A percentile compares a stretch with the other conserved stretches of the same genome.
Evolutionary conservation across 768 basidiomycete genomes (phyloP).

Genomic region (Hygrocybe coccinea): DNA sequence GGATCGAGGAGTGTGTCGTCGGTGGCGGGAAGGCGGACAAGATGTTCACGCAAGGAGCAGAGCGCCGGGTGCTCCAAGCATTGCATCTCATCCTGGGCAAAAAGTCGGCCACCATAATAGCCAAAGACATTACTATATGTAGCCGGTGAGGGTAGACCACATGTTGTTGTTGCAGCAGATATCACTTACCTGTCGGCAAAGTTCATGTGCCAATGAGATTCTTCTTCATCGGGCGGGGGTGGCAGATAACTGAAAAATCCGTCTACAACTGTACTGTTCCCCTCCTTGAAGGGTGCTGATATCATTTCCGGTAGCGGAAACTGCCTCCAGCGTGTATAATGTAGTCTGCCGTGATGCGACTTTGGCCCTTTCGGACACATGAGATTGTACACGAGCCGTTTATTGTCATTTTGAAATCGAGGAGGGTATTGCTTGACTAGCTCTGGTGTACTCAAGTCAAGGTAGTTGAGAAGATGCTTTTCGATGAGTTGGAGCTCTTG

Average conservation of each 20-base stretch:
- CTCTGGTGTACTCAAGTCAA: neutral
- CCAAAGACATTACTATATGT: neutral
- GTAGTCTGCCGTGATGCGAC: neutral
- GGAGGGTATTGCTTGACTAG: neutral
- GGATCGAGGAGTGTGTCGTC: neutral
- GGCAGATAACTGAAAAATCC: neutral
- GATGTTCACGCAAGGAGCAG: neutral
- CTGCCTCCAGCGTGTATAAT: neutral
- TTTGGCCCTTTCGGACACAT: neutral
- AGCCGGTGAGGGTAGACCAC: too few relatives aligned
- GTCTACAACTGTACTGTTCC: neutral
- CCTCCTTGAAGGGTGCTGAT: neutral
- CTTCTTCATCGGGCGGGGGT: neutral
- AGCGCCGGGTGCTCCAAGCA: slow-evolving; percentile 1
- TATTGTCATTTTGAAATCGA: neutral
- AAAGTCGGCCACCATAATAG: neutral
- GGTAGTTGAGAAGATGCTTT: neutral
- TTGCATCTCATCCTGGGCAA: slow-evolving; percentile 2
- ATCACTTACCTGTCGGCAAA: slow-evolving; percentile 1
- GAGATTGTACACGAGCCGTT: slow-evolving; percentile 4
- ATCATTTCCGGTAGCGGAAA: neutral
- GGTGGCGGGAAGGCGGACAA: neutral
- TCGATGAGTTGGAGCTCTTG: neutral
- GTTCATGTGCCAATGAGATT: slow-evolving; percentile 3
- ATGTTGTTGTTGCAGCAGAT: too few relatives aligned